These are phyloP conservation scores for Thraustochytrium striatum DNA, from an alignment of 352 stramenopile genomes.

Conservation along the genomic window DNA sequence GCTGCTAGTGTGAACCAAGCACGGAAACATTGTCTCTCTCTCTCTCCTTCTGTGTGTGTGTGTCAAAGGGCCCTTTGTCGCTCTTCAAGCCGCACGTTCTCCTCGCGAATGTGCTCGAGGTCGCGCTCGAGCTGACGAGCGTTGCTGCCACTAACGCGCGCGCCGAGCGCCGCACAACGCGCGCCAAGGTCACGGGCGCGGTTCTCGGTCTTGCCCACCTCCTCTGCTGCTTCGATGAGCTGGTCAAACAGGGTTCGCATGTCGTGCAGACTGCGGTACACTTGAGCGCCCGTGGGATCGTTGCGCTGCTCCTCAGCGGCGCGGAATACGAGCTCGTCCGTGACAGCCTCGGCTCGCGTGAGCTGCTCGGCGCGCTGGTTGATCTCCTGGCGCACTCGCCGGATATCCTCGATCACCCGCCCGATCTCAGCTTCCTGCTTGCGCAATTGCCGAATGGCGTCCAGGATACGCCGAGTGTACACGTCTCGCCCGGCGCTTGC, in stretches of 20 bases:
- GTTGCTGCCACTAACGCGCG: neutral
- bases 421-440: neutral
- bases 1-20: conserved; percentile 19
- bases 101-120: neutral
- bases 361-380: neutral
- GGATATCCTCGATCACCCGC: neutral
- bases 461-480: conserved; percentile 1
- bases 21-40: neutral
- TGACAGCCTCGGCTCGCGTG: neutral
- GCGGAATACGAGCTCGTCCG: conserved; percentile 4
- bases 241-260: conserved; percentile 19
- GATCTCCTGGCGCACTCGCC: neutral
- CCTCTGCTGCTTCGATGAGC: neutral
- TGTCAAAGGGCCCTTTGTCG: too few relatives aligned
- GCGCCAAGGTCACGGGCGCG: conserved; percentile 2
- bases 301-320: neutral
- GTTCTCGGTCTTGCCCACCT: neutral
- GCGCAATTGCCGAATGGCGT: neutral
- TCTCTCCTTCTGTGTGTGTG: neutral
- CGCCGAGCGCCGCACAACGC: neutral
- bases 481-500: too few relatives aligned
- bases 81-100: neutral
- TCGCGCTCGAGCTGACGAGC: neutral
- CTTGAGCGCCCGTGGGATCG: neutral
- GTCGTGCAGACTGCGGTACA: conserved; percentile 7